phyloP scores from a whole-genome alignment of 495 filamentous ascomycete genomes.

The Neurospora terricola region DNA sequence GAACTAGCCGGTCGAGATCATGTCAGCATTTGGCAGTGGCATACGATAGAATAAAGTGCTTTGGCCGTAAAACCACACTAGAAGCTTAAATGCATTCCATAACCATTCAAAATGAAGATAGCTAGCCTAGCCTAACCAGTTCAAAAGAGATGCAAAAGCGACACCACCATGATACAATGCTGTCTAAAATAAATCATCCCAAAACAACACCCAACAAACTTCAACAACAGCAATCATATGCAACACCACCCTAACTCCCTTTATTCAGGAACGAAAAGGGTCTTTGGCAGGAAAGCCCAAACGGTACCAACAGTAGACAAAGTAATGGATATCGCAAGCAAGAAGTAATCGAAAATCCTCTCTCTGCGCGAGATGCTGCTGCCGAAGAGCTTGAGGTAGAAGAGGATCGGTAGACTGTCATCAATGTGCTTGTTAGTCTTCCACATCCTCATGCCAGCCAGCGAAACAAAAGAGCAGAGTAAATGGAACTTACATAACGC shows the following conservation, averaged over 20 bases:
- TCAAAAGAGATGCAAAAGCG: not conserved
- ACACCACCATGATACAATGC: not conserved
- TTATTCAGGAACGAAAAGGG: constrained; percentile 36
- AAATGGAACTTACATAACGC: constrained; percentile 55
- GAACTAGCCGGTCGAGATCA: not conserved
- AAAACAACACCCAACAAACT: not conserved
- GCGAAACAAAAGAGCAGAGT: not conserved
- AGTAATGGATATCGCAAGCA: constrained; percentile 58
- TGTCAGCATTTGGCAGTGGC: not conserved
- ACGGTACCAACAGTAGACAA: constrained; percentile 72
- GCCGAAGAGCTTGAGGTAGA: constrained; percentile 90
- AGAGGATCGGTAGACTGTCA: constrained; percentile 59
- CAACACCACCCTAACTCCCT: not conserved
- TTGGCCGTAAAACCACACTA: not conserved
- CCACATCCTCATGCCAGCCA: not conserved
- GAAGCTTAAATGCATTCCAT: not conserved
- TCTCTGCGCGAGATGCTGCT: constrained; percentile 59
- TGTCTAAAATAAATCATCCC: not conserved
- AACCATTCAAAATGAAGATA: not conserved
- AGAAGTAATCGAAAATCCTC: constrained; percentile 52
- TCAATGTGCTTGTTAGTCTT: not conserved
- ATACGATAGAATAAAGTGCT: not conserved
- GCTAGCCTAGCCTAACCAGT: not conserved
- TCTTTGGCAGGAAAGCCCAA: constrained; percentile 78
- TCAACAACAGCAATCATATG: not conserved